These are phyloP conservation scores for Ashbya aceris DNA, from an alignment of 1,139 yeast genomes.

Conservation along the genomic window DNA sequence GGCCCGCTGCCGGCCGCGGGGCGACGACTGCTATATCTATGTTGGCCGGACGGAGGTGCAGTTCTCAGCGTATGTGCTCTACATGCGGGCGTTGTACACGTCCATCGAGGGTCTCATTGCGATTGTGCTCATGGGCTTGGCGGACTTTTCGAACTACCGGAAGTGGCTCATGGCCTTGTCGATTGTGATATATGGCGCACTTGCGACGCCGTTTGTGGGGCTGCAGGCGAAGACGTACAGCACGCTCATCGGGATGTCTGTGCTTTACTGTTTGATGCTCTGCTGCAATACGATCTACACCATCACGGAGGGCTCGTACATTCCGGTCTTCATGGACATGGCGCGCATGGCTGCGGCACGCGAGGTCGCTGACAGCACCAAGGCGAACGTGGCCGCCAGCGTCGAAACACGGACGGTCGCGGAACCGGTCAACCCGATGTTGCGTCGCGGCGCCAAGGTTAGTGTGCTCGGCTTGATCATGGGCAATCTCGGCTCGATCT, in stretches of 20 bases:
- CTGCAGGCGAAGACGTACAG: constrained; percentile 24
- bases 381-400: too few species aligned
- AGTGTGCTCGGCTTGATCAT: constrained; percentile 36
- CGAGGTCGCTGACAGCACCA: not conserved
- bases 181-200: constrained; percentile 31
- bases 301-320: constrained; percentile 37
- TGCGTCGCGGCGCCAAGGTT: constrained; percentile 33
- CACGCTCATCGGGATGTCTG: constrained; percentile 28
- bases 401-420: not conserved
- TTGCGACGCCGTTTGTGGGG: constrained; percentile 36
- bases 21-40: constrained; percentile 36
- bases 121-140: constrained; percentile 36
- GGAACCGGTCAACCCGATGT: constrained; percentile 1
- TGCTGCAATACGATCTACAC: constrained; percentile 33
- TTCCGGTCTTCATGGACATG: constrained; percentile 36
- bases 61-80: constrained; percentile 34
- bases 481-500: constrained; percentile 37
- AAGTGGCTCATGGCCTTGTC: constrained; percentile 32
- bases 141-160: constrained; percentile 37
- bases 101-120: constrained; percentile 36
- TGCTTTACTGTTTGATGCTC: constrained; percentile 31
- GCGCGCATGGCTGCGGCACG: constrained; percentile 20
- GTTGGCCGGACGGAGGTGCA: constrained; percentile 35
- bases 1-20: constrained; percentile 26
- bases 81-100: constrained; percentile 35